Base-by-base conservation (phyloP, 108 stramenopile genomes). In the Skeletonema costatum region DNA sequence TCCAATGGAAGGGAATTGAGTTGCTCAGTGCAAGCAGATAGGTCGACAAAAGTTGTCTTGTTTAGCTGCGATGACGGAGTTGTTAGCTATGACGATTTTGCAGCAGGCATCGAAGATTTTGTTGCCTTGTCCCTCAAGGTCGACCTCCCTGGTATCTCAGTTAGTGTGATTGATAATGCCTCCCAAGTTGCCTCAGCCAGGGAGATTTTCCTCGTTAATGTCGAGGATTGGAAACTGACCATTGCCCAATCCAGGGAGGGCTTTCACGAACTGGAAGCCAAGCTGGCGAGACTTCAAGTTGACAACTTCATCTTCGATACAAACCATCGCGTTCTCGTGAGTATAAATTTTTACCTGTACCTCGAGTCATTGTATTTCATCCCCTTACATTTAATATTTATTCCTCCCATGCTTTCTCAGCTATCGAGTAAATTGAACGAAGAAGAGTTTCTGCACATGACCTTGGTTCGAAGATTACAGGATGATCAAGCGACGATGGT, bases 251-350 rank as follows among this genome's bases (percentile, higher is more conserved):
- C 75, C 53, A 66, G 85, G 36, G 89, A 91, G 38, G 93, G 89
- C 2, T 88, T 87, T 68, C 89, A 94, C 46, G 93, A 94, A 65
- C 71, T 92, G 14, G 93, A 94, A 70, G 60, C 88, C 7, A 74
- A 75, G 33, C 42, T 92, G n/a, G 65, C 66, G 36, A 64, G 77
- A 13, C 25, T 92, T 8, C 93, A 94, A 62, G 87, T 89, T 19
- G 93, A 94, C 75, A 94, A 94, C 68, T 90, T 90, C 62, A 88
- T 94, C 10, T 82, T 77, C 19, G 80, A 82, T 13, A 86, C 93
- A 10, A 84, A 89, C 60, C 91, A 92, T 68, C 89, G 89, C 2
- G 89, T 94, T 0, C 68, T 94, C 25, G 87, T 88, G 80, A 84
- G 87, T 81, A 6, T 12, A 30, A 42, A 3, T 29, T 67, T 12